Evolutionary conservation across 1,284 basidiomycete species (phyloP), one percentile per base, ranked within the genome.

Genomic region (Fomitopsis pinicola): DNA sequence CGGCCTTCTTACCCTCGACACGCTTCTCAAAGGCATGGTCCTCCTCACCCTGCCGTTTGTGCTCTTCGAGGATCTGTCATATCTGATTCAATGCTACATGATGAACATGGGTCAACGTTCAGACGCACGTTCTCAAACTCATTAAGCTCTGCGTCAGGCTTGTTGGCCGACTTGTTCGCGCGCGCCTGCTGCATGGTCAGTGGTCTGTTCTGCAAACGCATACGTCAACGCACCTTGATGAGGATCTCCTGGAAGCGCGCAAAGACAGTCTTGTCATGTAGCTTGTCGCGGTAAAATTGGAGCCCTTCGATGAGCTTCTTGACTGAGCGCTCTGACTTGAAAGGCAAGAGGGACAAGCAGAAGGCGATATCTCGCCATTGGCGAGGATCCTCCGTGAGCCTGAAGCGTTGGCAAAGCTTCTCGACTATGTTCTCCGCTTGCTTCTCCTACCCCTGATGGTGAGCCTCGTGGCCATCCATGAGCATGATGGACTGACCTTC

Each of bases 321-420:
- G 72, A 98, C 85, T 0, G 94, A 95, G 19, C 93, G 85, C 68
- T 99, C 97, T 1, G 94, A 96, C 75, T 98, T 98, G 89, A 94
- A 99, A 0, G 95, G 96, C 33, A 99, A 80, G 3, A 98, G 77
- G 0, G 95, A 95, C 3, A 99, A 79, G 74, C 97, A 99, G 77
- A 90, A 98, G 0, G 96, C 94, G 64, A 99, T 96, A 71, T 99
- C 97, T 40, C 94, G 86, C 97, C 97, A 99, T 74, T 98, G 97
- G 28, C 97, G 82, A 33, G 94, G 85, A 30, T 97, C 94, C 45
- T 92, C 89, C 0, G 93, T 88, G 5, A 95, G 79, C 17, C 93
- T 84, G 88, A 98, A 98, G 8, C 95, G 86, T 70, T 97, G 94
- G 70, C 95, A 98, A 5, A 97, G 86, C 73, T 97, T 97, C 69